A percentile compares a stretch with the other conserved stretches of the same genome.
Conservation (phyloP, 306 rosid genomes). For the Prosopis cineraria region DNA sequence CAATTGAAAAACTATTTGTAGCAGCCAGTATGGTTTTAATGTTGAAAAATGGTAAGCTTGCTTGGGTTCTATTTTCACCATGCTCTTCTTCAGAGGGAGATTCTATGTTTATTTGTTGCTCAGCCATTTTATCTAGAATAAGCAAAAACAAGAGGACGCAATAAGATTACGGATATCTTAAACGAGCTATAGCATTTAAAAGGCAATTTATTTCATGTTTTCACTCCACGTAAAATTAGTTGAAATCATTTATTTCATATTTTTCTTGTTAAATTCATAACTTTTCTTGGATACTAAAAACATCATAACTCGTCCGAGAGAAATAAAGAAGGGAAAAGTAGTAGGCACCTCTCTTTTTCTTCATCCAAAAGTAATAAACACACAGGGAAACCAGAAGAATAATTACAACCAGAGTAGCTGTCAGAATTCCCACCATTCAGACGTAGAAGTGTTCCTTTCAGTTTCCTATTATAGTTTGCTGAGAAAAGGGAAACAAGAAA, state of each 20-base stretch:
- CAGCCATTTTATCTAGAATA: too few species aligned
- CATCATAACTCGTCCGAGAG: neutral
- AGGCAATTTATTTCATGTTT: too few species aligned
- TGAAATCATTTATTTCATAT: neutral
- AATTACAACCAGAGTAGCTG: neutral
- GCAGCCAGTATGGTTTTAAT: too few species aligned
- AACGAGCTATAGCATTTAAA: too few species aligned
- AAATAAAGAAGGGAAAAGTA: neutral
- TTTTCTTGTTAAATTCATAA: neutral
- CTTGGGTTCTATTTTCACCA: too few species aligned
- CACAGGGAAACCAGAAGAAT: neutral
- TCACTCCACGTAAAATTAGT: neutral
- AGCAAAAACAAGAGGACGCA: too few species aligned
- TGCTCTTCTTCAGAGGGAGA: too few species aligned
- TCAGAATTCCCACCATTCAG: neutral
- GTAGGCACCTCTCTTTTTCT: neutral
- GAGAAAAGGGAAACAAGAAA: neutral
- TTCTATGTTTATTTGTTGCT: too few species aligned
- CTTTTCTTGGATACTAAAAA: neutral
- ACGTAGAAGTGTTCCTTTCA: neutral
- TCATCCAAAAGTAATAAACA: neutral
- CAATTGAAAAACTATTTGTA: too few species aligned
- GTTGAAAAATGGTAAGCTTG: too few species aligned
- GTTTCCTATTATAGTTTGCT: neutral
- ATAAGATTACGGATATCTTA: too few species aligned